Evolutionary conservation across 208 protist species (phyloP).

Genomic region (Leishmania mexicana): DNA sequence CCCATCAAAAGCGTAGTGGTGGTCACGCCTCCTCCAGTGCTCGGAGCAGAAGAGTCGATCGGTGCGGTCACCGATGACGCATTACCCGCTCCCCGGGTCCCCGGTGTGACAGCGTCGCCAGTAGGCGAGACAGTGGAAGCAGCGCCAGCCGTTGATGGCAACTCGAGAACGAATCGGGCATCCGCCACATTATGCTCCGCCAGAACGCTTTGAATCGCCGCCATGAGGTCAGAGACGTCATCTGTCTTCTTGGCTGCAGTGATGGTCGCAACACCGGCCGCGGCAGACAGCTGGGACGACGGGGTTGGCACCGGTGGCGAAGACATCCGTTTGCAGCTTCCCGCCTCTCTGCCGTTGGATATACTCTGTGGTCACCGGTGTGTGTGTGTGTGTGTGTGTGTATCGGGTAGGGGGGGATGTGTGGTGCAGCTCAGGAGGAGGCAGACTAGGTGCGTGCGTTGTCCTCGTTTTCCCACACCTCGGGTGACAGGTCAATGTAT

Average conservation of each 20-base stretch:
- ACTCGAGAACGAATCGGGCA: constrained; percentile 52
- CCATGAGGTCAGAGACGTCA: constrained; percentile 33
- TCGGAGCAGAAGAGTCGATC: background rate
- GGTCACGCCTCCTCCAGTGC: background rate
- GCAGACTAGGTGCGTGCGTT: background rate
- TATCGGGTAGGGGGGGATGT: background rate
- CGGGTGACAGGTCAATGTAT: background rate
- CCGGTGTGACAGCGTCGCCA: background rate
- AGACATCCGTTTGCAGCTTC: background rate
- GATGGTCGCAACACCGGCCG: background rate
- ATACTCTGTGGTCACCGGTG: background rate
- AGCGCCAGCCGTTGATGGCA: constrained; percentile 14
- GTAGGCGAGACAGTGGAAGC: background rate
- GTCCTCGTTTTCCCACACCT: background rate
- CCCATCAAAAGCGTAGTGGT: background rate
- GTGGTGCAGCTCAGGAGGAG: background rate
- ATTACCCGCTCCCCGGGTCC: background rate
- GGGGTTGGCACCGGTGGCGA: background rate
- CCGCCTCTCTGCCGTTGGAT: background rate
- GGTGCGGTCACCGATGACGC: background rate
- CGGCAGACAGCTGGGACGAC: background rate
- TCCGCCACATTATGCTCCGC: constrained; percentile 42
- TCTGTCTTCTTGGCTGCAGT: background rate
- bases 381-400: background rate
- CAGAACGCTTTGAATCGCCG: constrained; percentile 56